Evolutionary conservation across 768 basidiomycete genomes (phyloP), one percentile per base, ranked within the genome.

Genomic region (Tulasnella sp.): DNA sequence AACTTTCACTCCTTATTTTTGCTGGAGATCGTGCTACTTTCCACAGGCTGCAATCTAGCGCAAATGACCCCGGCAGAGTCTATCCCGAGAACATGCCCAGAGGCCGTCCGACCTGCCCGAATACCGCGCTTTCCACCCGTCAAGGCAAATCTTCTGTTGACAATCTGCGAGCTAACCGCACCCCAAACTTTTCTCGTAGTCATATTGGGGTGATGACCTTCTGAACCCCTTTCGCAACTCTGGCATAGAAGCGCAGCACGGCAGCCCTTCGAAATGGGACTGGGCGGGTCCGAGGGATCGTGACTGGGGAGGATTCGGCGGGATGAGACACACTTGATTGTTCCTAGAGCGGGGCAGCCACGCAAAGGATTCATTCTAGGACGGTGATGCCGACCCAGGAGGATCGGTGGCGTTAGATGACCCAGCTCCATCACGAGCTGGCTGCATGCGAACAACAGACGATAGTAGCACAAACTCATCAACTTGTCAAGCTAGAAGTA

Each of bases 71-170:
- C 28, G 31, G 64, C 64, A 28, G 24, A 28, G 34, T 69, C 16
- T 37, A 37, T 69, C 18, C 64, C 28, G 31, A 34, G 64, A 28
- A 16, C 64, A 37, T 6, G 18, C 34, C 2, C 34, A 69, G 34
- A 69, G 64, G 64, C 34, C 64, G 31, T 69, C 64, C 64, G 64
- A 69, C 64, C 31, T 69, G 64, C 28, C 64, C 64, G 64, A 31
- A 16, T 14, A 5, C 16, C 5, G 64, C 31, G 64, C 64, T 69
- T 69, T 16, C 64, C 64, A 34, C 12, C 28, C 5, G 14, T 12
- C 64, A 37, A 34, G 64, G 16, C 16, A 28, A 69, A 24, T 54
- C 54, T 54, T 54, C 54, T 22, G 54, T 54, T 8, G 3, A 14
- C 54, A 54, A 9, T n/a, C 64, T 28, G 34, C 34, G 34, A 34